These are phyloP conservation scores for Priceomyces carsonii DNA, from an alignment of 805 yeast genomes.

Conservation along the genomic window DNA sequence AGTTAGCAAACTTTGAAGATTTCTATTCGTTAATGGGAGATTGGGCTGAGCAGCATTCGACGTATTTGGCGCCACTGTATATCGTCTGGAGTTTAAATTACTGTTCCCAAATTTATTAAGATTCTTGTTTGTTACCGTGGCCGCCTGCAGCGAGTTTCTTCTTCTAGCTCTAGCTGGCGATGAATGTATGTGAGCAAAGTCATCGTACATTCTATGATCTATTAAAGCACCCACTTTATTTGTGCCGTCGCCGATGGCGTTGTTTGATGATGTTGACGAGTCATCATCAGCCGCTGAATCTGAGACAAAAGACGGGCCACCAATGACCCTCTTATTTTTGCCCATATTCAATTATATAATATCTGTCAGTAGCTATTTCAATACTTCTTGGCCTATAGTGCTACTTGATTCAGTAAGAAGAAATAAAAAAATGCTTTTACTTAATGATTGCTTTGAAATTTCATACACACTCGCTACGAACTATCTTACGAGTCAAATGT, in stretches of 20 bases:
- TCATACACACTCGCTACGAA: too few relatives aligned
- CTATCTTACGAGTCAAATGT: too few relatives aligned
- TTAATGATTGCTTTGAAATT: too few relatives aligned
- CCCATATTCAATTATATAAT: too few relatives aligned
- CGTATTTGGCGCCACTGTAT: slow-evolving; percentile 2
- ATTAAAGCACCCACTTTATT: slow-evolving; percentile 21
- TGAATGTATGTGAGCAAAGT: slow-evolving; percentile 27
- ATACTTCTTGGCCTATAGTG: too few relatives aligned
- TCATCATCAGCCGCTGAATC: slow-evolving; percentile 5
- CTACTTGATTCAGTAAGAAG: too few relatives aligned
- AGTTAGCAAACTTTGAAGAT: slow-evolving; percentile 29
- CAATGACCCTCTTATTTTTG: slow-evolving; percentile 5
- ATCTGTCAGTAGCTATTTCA: too few relatives aligned
- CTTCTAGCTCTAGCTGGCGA: slow-evolving; percentile 32
- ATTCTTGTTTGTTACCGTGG: neutral
- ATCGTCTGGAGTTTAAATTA: slow-evolving; percentile 3
- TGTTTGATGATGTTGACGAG: slow-evolving; percentile 10
- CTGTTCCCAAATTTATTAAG: slow-evolving; percentile 1
- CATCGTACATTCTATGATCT: slow-evolving; percentile 30
- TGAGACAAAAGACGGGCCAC: slow-evolving; percentile 3
- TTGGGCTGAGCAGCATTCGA: slow-evolving; percentile 7
- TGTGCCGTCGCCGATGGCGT: slow-evolving; percentile 8
- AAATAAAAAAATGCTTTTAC: too few relatives aligned
- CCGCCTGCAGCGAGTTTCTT: slow-evolving; percentile 14
- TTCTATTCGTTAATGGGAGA: slow-evolving; percentile 39